Percentiles rank a stretch among this genome's conserved stretches.
Evolutionary conservation across 2,329 filamentous ascomycete genomes (phyloP).

Genomic region (Elsinoe arachidis): DNA sequence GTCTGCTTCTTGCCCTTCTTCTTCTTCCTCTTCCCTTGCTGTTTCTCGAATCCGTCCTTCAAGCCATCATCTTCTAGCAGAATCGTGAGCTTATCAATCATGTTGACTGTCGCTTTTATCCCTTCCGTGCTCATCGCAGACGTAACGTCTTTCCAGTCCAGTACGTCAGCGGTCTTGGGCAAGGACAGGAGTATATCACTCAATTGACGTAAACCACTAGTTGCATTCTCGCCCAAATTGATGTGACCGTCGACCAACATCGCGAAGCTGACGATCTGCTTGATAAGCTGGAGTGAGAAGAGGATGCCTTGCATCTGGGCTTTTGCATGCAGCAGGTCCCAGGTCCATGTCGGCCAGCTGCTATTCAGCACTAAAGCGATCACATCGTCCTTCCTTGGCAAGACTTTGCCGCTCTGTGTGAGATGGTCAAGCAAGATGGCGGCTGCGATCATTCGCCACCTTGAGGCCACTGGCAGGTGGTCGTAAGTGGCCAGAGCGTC

Average conservation of each 20-base stretch:
- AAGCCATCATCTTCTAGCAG: background rate
- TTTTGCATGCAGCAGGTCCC: constrained; percentile 32
- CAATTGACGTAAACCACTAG: background rate
- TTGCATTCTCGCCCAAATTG: no score
- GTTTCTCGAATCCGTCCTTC: background rate
- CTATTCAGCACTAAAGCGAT: constrained; percentile 12
- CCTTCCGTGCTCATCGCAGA: background rate
- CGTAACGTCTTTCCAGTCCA: background rate
- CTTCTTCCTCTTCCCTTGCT: background rate
- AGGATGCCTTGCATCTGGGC: constrained; percentile 35
- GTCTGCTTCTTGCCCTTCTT: background rate
- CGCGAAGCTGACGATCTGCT: constrained; percentile 26
- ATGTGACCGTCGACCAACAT: background rate
- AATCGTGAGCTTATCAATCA: background rate
- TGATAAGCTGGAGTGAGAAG: constrained; percentile 36
- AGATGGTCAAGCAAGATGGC: constrained; percentile 13
- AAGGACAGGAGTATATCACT: background rate
- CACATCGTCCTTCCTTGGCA: constrained; percentile 11
- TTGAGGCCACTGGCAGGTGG: background rate
- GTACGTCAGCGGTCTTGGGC: background rate
- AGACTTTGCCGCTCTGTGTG: constrained; percentile 10
- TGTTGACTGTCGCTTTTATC: background rate
- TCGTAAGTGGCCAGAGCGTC: background rate
- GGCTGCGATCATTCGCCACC: constrained; percentile 15
- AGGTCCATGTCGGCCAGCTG: constrained; percentile 18